Evolutionary conservation across 805 yeast species (phyloP).

Genomic region (Nakazawaea populi): DNA sequence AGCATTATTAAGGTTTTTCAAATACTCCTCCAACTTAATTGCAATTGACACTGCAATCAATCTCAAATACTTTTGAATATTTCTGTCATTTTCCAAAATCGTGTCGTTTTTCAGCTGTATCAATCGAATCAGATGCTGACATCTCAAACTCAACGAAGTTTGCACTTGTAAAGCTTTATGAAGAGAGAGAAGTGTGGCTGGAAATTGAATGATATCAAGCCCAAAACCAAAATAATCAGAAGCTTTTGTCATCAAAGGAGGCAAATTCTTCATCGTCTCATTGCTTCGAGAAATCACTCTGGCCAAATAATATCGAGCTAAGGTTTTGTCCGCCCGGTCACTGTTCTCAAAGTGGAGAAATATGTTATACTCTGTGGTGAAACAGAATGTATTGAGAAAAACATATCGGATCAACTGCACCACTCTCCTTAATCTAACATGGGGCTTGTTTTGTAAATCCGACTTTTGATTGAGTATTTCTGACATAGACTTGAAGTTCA

Average conservation of each 20-base stretch:
- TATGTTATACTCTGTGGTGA: conserved; percentile 7
- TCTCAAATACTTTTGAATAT: neutral
- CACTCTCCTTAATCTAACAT: conserved; percentile 1
- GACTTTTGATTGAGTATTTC: neutral
- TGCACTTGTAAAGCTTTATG: conserved; percentile 7
- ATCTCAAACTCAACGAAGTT: conserved; percentile 5
- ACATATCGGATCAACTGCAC: conserved; percentile 5
- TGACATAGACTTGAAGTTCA: neutral
- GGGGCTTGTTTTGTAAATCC: neutral
- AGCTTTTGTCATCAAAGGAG: conserved; percentile 1
- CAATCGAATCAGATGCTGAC: conserved; percentile 6
- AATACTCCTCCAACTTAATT: conserved; percentile 2
- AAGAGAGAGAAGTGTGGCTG: conserved; percentile 6
- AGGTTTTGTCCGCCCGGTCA: neutral
- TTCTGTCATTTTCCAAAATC: neutral
- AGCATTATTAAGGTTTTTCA: conserved; percentile 4
- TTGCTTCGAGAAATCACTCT: conserved; percentile 1
- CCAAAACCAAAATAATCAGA: conserved; percentile 4
- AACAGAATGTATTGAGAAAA: conserved; percentile 5
- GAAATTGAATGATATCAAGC: conserved; percentile 6
- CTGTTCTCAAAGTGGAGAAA: conserved; percentile 7
- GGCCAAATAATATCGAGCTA: conserved; percentile 6
- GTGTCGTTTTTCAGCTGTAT: neutral
- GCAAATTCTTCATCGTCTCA: conserved; percentile 3
- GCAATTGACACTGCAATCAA: conserved; percentile 5